Base-by-base conservation (phyloP, 805 yeast genomes). In the Ogataea degrootiae region DNA sequence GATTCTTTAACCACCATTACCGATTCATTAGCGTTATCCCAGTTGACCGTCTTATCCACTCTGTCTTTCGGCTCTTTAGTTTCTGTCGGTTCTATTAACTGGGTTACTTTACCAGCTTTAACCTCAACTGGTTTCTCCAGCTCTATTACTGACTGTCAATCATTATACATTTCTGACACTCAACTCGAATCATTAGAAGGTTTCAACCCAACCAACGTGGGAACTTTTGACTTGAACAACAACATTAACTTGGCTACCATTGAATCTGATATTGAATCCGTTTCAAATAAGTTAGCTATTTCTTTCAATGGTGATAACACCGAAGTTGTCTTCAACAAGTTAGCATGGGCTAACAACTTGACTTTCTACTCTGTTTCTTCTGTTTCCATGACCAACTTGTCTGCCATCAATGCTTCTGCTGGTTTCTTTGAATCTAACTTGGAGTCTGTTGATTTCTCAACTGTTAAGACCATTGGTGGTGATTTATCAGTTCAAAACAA, bases 91-190 rank as follows among this genome's bases (percentile, higher is more conserved):
- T 70, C 88, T 47, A 79, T 94, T 63, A 71, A 75, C 69, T 83
- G 87, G 74, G 77, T 80, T 63, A 89, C 97, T 58, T 79, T 94
- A 68, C 97, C 97, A 65, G 92, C 90, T 58, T 81, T 92, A 63
- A 69, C 73, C 57, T 62, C 70, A 46, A 79, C 90, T 58, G 82
- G 85, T 70, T 86, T 92, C 70, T 68, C 75, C 63, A 55, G 73
- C 41, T 87, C 87, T 69, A 79, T 94, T 62, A 76, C 87, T 60
- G 75, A 82, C 59, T 91, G 95, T 64, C 79, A 80, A 65, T 70
- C 79, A 49, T 76, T 92, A 58, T 66, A 73, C 66, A 77, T 87
- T 61, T 79, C 92, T 44, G 91, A 87, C 72, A 86, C 94, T 55
- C 74, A 81, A 58, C 75, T 87, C 65, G 75, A 75, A 62, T 71